Evolutionary conservation across 2,329 filamentous ascomycete species (phyloP).

Genomic region (Colletotrichum sansevieriae): DNA sequence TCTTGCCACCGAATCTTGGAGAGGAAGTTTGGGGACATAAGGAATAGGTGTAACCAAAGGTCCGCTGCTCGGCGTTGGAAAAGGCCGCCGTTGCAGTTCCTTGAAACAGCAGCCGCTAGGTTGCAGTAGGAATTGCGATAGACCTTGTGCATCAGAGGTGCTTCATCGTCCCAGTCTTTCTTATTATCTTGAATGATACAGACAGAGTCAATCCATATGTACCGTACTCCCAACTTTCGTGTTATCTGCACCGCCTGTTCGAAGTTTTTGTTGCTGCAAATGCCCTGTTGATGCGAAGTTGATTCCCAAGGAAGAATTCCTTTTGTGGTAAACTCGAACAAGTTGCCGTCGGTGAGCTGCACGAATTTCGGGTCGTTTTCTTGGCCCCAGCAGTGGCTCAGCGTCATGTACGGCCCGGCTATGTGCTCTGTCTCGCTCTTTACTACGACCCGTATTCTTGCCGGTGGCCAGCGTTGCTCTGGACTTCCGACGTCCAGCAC

Average conservation of each 20-base stretch:
- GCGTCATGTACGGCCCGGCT: slow-evolving; percentile 20
- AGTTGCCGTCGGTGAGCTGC: slow-evolving; percentile 18
- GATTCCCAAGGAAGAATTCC: slow-evolving; percentile 28
- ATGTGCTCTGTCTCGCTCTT: slow-evolving; percentile 1
- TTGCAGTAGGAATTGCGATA: slow-evolving; percentile 41
- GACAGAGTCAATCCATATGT: slow-evolving; percentile 47
- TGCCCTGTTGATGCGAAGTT: background rate
- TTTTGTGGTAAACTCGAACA: background rate
- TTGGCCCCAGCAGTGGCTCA: slow-evolving; percentile 46
- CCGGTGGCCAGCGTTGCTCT: background rate
- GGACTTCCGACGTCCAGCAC: slow-evolving; percentile 37
- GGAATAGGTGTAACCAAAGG: background rate
- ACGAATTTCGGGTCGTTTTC: background rate
- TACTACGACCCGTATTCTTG: slow-evolving; percentile 20
- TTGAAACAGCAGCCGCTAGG: slow-evolving; percentile 40
- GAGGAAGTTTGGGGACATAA: background rate
- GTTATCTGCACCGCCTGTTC: slow-evolving; percentile 42
- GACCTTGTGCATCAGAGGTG: slow-evolving; percentile 35
- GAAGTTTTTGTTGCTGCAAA: slow-evolving; percentile 40
- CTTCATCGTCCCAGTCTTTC: slow-evolving; percentile 42
- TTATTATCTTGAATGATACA: slow-evolving; percentile 45
- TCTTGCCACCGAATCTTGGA: background rate
- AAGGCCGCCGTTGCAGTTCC: slow-evolving; percentile 26
- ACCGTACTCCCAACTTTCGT: slow-evolving; percentile 39
- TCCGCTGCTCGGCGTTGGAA: slow-evolving; percentile 5